These are phyloP conservation scores for Aquilaria agallochum DNA, from an alignment of 441 rosid species.

Conservation along the genomic window DNA sequence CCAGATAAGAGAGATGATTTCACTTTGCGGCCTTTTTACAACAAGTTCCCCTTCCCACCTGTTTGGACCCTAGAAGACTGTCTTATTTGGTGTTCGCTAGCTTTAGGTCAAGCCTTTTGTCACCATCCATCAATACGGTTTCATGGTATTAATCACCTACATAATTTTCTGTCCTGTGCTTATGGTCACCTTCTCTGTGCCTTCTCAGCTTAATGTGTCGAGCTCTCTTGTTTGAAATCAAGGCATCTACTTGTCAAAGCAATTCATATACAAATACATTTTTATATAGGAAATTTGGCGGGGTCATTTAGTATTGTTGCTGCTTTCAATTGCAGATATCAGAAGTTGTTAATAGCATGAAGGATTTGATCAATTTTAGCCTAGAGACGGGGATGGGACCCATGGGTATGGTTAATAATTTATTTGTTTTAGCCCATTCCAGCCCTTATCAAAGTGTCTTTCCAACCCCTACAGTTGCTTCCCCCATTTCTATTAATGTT, in stretches of 20 bases:
- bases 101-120: too few species aligned
- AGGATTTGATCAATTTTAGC: constrained; percentile 39
- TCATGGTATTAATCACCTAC: too few species aligned
- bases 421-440: not conserved
- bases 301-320: not conserved
- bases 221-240: not conserved
- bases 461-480: too few species aligned
- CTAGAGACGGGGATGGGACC: constrained; percentile 32
- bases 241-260: not conserved
- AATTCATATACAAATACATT: not conserved
- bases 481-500: not conserved
- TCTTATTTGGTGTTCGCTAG: too few species aligned
- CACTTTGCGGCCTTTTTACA: too few species aligned
- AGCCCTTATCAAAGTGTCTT: not conserved
- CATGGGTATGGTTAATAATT: constrained; percentile 28
- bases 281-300: too few species aligned
- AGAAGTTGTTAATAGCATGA: constrained; percentile 43
- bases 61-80: too few species aligned
- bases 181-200: not conserved
- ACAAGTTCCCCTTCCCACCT: too few species aligned
- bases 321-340: constrained; percentile 30
- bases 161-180: too few species aligned
- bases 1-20: too few species aligned
- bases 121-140: too few species aligned
- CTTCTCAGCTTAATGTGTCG: not conserved